These are phyloP conservation scores for Zangia roseola DNA, from an alignment of 768 basidiomycete species.

Conservation along the genomic window DNA sequence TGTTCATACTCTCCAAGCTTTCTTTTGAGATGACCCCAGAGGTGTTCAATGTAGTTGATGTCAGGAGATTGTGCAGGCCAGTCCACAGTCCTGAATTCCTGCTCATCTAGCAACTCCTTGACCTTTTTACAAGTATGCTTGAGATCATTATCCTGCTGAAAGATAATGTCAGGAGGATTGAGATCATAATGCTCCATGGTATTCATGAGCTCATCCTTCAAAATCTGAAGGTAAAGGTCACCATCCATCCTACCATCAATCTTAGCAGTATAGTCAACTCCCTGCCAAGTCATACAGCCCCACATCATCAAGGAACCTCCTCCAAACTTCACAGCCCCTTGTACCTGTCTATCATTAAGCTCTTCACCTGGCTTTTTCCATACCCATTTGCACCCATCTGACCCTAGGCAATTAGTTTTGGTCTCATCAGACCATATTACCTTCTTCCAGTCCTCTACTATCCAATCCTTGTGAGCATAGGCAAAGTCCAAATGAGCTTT, in stretches of 20 bases:
- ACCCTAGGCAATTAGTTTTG: too few species aligned
- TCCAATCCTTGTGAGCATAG: too few species aligned
- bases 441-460: too few species aligned
- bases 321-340: too few species aligned
- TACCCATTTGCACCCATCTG: not conserved
- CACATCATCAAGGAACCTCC: too few species aligned
- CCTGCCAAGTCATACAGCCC: not conserved
- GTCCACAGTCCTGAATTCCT: not conserved
- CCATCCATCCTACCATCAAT: not conserved
- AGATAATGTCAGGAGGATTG: too few species aligned
- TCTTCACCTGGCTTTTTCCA: not conserved
- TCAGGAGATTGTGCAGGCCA: not conserved
- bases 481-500: too few species aligned
- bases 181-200: not conserved
- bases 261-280: not conserved
- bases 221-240: too few species aligned
- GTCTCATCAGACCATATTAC: too few species aligned
- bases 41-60: too few species aligned
- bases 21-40: too few species aligned
- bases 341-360: conserved; percentile 8
- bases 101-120: not conserved
- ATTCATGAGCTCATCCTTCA: not conserved
- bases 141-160: not conserved
- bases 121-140: not conserved
- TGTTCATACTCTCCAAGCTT: too few species aligned